A percentile compares a stretch with the other conserved stretches of the same genome.
phyloP scores from a whole-genome alignment of 2,329 filamentous ascomycete genomes.

The Reticulascus tulasneorum region DNA sequence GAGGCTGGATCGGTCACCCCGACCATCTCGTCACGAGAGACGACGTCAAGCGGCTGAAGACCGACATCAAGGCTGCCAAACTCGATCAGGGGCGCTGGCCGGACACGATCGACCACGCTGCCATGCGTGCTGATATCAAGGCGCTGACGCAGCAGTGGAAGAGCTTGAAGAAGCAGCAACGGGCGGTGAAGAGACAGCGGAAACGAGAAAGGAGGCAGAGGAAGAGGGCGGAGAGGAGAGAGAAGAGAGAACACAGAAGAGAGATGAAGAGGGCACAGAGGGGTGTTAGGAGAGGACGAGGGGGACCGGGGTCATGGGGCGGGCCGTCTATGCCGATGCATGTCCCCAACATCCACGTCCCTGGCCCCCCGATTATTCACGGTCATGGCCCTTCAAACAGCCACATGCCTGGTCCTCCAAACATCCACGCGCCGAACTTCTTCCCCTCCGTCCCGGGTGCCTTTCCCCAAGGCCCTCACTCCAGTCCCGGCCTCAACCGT shows the following conservation, averaged over 20 bases:
- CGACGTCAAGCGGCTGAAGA: slow-evolving; percentile 35
- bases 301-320: slow-evolving; percentile 3
- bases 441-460: slow-evolving; percentile 3
- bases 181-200: slow-evolving; percentile 24
- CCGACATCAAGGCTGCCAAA: too few relatives aligned
- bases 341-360: not conserved
- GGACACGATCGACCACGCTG: slow-evolving; percentile 27
- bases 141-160: slow-evolving; percentile 40
- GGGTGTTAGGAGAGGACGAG: slow-evolving; percentile 22
- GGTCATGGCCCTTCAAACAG: not conserved
- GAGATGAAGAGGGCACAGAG: slow-evolving; percentile 25
- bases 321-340: slow-evolving; percentile 4
- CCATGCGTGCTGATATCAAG: slow-evolving; percentile 40
- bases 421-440: not conserved
- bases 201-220: slow-evolving; percentile 24
- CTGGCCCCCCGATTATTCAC: slow-evolving; percentile 1
- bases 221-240: slow-evolving; percentile 27
- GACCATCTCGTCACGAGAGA: slow-evolving; percentile 44
- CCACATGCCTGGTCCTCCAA: not conserved
- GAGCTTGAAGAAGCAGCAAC: slow-evolving; percentile 24
- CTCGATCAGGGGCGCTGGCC: slow-evolving; percentile 8
- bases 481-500: not conserved
- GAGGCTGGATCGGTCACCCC: slow-evolving; percentile 46
- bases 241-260: slow-evolving; percentile 23
- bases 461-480: not conserved